Evolutionary conservation across 768 basidiomycete species (phyloP).

Genomic region (Floccularia luteovirens): DNA sequence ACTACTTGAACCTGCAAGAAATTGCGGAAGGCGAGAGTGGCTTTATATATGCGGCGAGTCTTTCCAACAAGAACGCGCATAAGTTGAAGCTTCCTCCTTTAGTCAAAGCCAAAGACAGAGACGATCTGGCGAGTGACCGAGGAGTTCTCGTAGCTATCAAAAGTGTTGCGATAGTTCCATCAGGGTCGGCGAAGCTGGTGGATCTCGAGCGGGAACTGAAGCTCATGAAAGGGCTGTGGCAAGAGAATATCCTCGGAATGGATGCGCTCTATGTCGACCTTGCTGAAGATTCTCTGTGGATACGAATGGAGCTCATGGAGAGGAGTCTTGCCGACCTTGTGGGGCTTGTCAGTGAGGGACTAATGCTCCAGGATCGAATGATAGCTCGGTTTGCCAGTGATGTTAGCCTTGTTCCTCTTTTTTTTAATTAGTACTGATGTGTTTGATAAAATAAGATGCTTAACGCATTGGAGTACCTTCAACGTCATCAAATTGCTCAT

Average conservation of each 20-base stretch:
- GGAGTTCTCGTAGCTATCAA: constrained; percentile 68
- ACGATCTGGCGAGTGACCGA: constrained; percentile 22
- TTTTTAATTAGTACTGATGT: constrained; percentile 5
- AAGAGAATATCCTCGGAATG: constrained; percentile 58
- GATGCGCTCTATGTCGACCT: constrained; percentile 68
- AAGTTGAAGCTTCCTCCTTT: constrained; percentile 31
- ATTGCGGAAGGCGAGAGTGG: constrained; percentile 84
- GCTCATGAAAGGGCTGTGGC: constrained; percentile 47
- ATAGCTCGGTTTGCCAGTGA: constrained; percentile 73
- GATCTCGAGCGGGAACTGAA: constrained; percentile 57
- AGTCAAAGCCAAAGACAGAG: constrained; percentile 28
- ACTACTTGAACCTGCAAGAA: constrained; percentile 64
- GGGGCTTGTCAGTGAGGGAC: constrained; percentile 49
- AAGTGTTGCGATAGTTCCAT: constrained; percentile 51
- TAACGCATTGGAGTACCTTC: constrained; percentile 58
- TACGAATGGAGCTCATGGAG: constrained; percentile 88
- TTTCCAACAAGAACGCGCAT: constrained; percentile 20
- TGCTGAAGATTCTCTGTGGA: constrained; percentile 66
- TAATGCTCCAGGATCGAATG: constrained; percentile 59
- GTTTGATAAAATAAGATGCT: constrained; percentile 38
- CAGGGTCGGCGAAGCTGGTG: constrained; percentile 52
- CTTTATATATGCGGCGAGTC: constrained; percentile 46
- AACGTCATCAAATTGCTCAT: constrained; percentile 63
- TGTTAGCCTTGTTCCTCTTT: constrained; percentile 35
- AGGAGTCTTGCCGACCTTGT: constrained; percentile 80